Percentiles rank a stretch among this genome's conserved stretches.
Evolutionary conservation across 495 filamentous ascomycete genomes (phyloP).

Genomic region (Podospora appendiculata): DNA sequence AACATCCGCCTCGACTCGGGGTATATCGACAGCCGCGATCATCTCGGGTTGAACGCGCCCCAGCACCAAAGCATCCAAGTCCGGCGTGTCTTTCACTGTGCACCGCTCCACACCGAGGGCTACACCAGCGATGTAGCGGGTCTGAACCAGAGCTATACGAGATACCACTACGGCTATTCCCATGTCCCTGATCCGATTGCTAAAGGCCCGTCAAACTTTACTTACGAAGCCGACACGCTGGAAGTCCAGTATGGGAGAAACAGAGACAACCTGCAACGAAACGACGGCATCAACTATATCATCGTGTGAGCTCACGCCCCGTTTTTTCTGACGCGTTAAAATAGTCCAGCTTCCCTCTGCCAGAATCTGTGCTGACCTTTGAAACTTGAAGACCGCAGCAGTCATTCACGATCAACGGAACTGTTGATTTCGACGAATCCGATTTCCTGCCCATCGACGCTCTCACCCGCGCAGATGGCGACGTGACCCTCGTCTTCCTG

Average conservation of each 20-base stretch:
- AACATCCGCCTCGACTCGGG: slow-evolving; percentile 12
- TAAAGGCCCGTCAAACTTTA: not conserved
- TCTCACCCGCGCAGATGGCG: not conserved
- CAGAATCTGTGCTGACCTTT: not conserved
- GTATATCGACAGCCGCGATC: slow-evolving; percentile 5
- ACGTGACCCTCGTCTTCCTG: not conserved
- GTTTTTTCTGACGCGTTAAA: not conserved
- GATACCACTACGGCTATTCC: not conserved
- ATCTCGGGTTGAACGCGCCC: slow-evolving; percentile 15
- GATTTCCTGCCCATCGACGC: not conserved
- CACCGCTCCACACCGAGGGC: slow-evolving; percentile 11
- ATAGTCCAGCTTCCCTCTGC: not conserved
- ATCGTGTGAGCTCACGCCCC: not conserved
- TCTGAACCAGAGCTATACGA: not conserved
- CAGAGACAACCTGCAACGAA: not conserved
- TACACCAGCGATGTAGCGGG: not conserved
- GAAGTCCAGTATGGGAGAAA: not conserved
- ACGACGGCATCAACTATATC: too few species aligned
- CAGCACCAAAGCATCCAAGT: slow-evolving; percentile 2
- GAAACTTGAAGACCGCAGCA: not conserved
- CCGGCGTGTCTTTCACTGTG: slow-evolving; percentile 9
- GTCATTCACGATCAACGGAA: not conserved
- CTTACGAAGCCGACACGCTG: not conserved
- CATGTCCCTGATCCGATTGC: too few species aligned
- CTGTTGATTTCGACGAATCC: not conserved